phyloP scores from a whole-genome alignment of 345 rosid species.

The Firmiana major region DNA sequence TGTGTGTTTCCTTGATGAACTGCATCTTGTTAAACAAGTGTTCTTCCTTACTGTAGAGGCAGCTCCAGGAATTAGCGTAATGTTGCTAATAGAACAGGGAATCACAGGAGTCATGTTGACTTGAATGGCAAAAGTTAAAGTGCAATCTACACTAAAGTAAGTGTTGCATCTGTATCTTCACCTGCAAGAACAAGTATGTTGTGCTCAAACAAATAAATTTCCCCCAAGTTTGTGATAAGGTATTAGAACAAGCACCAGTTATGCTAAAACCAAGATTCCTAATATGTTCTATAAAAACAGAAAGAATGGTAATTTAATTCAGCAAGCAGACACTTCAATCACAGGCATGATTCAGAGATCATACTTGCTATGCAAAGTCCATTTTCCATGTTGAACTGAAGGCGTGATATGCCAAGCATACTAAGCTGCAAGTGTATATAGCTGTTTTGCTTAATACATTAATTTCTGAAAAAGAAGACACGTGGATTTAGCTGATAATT shows the following conservation, averaged over 20 bases:
- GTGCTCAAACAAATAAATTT: conserved; percentile 1
- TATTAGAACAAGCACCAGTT: not conserved
- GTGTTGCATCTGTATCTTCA: conserved; percentile 27
- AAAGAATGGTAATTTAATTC: not conserved
- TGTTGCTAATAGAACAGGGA: conserved; percentile 55
- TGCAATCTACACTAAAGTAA: conserved; percentile 23
- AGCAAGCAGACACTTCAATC: conserved; percentile 10
- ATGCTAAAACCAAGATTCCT: conserved; percentile 1
- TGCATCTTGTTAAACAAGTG: conserved; percentile 37
- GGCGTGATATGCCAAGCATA: not conserved
- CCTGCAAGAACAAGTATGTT: conserved; percentile 28
- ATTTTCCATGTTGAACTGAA: not conserved
- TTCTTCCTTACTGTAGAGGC: conserved; percentile 41
- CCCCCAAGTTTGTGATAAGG: not conserved
- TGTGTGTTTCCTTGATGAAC: conserved; percentile 37
- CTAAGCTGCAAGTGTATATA: not conserved
- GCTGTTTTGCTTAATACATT: not conserved
- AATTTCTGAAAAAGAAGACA: not conserved
- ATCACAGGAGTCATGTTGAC: conserved; percentile 56
- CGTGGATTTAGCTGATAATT: not conserved
- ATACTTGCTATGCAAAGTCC: conserved; percentile 4
- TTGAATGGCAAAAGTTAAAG: conserved; percentile 8
- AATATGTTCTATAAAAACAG: not conserved
- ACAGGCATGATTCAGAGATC: not conserved
- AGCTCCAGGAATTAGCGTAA: conserved; percentile 54